A percentile compares a stretch with the other conserved stretches of the same genome.
Evolutionary conservation across 495 filamentous ascomycete species (phyloP).

Genomic region (Sordaria brevicollis): DNA sequence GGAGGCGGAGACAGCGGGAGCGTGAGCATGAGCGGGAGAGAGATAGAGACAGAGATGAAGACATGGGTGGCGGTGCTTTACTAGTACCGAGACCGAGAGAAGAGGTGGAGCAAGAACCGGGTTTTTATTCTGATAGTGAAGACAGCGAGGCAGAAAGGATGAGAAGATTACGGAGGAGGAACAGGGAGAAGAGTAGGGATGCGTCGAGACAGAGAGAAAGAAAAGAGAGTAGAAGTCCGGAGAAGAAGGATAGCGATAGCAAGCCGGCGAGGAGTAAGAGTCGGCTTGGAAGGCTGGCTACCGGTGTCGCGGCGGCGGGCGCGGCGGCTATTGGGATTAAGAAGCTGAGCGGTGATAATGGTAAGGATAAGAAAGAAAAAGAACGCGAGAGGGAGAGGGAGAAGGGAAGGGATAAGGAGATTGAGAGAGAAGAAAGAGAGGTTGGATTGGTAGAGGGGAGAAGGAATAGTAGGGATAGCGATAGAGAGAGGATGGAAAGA

Average conservation of each 20-base stretch:
- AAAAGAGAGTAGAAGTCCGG: slow-evolving; percentile 14
- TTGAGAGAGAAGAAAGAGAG: slow-evolving; percentile 8
- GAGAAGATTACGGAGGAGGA: slow-evolving; percentile 33
- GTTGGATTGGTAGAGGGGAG: not conserved
- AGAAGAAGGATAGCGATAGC: slow-evolving; percentile 41
- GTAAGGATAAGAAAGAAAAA: slow-evolving; percentile 5
- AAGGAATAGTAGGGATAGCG: slow-evolving; percentile 1
- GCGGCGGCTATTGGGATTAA: slow-evolving; percentile 71
- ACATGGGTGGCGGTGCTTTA: too few relatives aligned
- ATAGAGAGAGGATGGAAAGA: slow-evolving; percentile 7
- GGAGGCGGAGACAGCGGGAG: slow-evolving; percentile 3
- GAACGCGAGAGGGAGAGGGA: slow-evolving; percentile 12
- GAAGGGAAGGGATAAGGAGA: slow-evolving; percentile 10
- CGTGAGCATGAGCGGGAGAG: not conserved
- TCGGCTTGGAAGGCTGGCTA: slow-evolving; percentile 53
- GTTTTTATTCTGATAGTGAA: slow-evolving; percentile 5
- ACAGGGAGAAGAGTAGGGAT: slow-evolving; percentile 22
- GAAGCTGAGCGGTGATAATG: slow-evolving; percentile 51
- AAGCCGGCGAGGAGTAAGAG: slow-evolving; percentile 40
- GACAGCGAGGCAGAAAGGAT: slow-evolving; percentile 32
- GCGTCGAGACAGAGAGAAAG: slow-evolving; percentile 23
- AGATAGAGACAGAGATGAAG: not conserved
- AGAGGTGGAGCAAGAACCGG: slow-evolving; percentile 1
- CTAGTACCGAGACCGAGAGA: slow-evolving; percentile 1
- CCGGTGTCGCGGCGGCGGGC: slow-evolving; percentile 57